These are phyloP conservation scores for Plasmodium cynomolgi DNA, from an alignment of 169 alveolate species.

Conservation along the genomic window DNA sequence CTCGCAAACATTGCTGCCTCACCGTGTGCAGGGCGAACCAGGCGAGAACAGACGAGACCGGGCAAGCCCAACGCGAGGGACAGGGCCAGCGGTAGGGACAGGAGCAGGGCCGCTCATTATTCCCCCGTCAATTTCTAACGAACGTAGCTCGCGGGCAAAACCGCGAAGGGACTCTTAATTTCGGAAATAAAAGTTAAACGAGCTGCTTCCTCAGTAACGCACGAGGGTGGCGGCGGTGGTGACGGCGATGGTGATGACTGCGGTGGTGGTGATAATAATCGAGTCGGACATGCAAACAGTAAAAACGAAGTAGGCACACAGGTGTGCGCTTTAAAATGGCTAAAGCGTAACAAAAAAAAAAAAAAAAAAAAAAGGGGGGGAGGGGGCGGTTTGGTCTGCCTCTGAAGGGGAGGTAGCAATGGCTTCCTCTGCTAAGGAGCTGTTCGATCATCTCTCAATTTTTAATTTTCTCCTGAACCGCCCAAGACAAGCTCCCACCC, in stretches of 20 bases:
- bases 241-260: too few species aligned
- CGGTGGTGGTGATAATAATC: background rate
- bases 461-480: too few species aligned
- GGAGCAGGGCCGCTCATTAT: too few species aligned
- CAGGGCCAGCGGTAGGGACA: too few species aligned
- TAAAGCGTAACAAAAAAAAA: background rate
- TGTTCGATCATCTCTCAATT: too few species aligned
- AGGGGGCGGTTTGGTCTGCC: too few species aligned
- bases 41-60: too few species aligned
- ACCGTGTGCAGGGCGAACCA: background rate
- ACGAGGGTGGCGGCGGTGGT: conserved; percentile 3
- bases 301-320: background rate
- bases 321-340: background rate
- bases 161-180: background rate
- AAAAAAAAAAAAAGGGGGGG: background rate
- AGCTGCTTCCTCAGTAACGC: background rate
- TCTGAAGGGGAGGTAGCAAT: too few species aligned
- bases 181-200: conserved; percentile 2
- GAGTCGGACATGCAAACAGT: background rate
- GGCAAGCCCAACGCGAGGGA: too few species aligned
- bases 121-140: background rate
- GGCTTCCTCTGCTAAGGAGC: too few species aligned
- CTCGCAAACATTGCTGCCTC: background rate
- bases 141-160: background rate
- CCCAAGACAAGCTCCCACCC: too few species aligned